Percentiles rank a stretch among this genome's conserved stretches.
Conservation (phyloP, 306 rosid species). For the Ormosia emarginata region DNA sequence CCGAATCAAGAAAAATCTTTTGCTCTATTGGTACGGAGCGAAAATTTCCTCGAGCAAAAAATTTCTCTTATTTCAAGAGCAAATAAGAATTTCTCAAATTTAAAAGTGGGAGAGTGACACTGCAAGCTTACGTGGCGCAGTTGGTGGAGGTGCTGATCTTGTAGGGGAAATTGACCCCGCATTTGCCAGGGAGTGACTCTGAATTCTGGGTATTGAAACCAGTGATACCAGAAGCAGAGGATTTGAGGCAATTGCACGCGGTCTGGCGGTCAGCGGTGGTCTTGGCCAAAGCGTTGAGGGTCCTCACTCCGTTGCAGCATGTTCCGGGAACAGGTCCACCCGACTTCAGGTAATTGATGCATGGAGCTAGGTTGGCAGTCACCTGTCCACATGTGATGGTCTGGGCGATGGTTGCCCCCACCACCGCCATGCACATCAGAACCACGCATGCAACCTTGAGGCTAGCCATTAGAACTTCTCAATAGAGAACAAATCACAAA, state of each 20-base stretch:
- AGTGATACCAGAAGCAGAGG: neutral
- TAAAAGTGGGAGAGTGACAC: too few species aligned
- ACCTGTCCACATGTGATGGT: constrained; percentile 49
- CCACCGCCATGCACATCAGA: constrained; percentile 10
- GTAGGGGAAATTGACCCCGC: constrained; percentile 32
- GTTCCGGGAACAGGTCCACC: neutral
- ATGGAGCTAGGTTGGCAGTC: neutral
- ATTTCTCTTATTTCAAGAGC: too few species aligned
- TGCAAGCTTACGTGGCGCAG: neutral
- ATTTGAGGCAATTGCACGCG: constrained; percentile 21
- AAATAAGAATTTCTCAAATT: too few species aligned
- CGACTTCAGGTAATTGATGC: neutral
- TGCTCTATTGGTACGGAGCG: too few species aligned
- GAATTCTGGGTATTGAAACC: neutral
- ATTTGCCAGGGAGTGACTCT: constrained; percentile 3
- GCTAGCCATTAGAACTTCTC: constrained; percentile 22
- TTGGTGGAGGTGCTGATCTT: constrained; percentile 34
- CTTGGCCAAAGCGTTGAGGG: neutral
- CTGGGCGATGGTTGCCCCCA: constrained; percentile 24
- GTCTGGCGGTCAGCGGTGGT: constrained; percentile 39
- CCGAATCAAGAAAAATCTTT: too few species aligned
- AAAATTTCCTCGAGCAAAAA: too few species aligned
- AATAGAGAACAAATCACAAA: too few species aligned
- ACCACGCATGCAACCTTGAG: constrained; percentile 33
- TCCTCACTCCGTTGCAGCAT: constrained; percentile 31